Evolutionary conservation across 768 basidiomycete species (phyloP), one percentile per base, ranked within the genome.

Genomic region (Dentipellis sp.): DNA sequence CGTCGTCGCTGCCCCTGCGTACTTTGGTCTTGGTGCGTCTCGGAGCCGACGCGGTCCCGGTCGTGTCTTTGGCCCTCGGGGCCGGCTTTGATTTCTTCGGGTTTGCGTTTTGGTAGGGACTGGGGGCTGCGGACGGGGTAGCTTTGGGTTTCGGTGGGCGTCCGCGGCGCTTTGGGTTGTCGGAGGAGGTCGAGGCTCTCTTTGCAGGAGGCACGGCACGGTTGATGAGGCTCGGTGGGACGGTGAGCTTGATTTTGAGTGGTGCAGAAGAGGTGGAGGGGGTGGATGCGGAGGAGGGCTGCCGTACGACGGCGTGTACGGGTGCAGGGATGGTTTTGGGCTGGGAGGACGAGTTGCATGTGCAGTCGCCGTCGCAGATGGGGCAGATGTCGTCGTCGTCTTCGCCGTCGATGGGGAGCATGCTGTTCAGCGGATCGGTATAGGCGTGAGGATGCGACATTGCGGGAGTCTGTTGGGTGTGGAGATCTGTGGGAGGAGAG

Each of bases 281-380:
- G 42, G 59, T n/a, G 35, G 46, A 34, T 37, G 60, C 47, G 10
- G 50, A 17, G 21, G 53, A 50, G 48, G 35, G 46, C 47, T 36
- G 29, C 10, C 39, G 8, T 35, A 49, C 51, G 22, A 65, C 37
- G 36, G 53, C 22, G 10, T n/a, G 22, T 17, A 53, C 14, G n/a
- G 29, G 46, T 10, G 14, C 52, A 38, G 56, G 49, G 42, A 42
- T 48, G 46, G 45, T 12, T 53, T 50, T 34, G 37, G 53, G 52
- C 21, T 35, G 36, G 64, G 65, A n/a, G 70, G 67, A 74, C 75
- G 77, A 81, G 69, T 72, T 69, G 77, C 89, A 91, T 34, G 86
- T 91, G 75, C 89, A 92, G 66, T 88, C 84, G 66, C 86, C 84
- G 76, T 91, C 90, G 87, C 89, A 92, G 61, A 91, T 88, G 8